A percentile compares a stretch with the other conserved stretches of the same genome.
Conservation (phyloP, 306 rosid species). For the Malus domestica region DNA sequence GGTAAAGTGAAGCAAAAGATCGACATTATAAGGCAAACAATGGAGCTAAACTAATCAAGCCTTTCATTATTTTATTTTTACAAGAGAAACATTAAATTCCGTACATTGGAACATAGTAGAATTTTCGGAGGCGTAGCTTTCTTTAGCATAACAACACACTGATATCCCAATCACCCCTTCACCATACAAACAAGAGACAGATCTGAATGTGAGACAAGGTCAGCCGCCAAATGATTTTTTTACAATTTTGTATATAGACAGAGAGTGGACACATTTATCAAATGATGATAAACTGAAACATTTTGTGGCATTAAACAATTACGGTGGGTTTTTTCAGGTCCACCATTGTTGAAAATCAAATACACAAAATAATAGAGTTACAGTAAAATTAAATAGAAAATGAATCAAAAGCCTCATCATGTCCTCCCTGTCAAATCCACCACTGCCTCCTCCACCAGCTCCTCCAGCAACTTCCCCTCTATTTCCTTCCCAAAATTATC, state of each 20-base stretch:
- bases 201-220: neutral
- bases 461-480: conserved; percentile 57
- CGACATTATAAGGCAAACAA: too few species aligned
- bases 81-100: too few species aligned
- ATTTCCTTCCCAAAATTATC: conserved; percentile 65
- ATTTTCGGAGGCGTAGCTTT: too few species aligned
- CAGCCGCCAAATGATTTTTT: neutral
- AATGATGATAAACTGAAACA: conserved; percentile 9
- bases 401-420: neutral
- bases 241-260: neutral
- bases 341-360: conserved; percentile 32
- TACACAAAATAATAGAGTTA: conserved; percentile 34
- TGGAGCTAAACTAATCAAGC: too few species aligned
- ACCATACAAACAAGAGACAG: neutral
- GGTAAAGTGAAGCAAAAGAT: too few species aligned
- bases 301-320: conserved; percentile 41
- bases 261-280: conserved; percentile 5
- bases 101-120: too few species aligned
- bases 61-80: too few species aligned
- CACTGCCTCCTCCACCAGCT: conserved; percentile 67
- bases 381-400: conserved; percentile 12
- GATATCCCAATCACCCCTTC: neutral
- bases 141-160: neutral
- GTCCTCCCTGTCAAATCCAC: conserved; percentile 49
- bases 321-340: conserved; percentile 18